Percentiles rank a stretch among this genome's conserved stretches.
These are phyloP conservation scores for Rhytidiadelphus loreus DNA, from an alignment of 225 moss, liverwort and hornwort genomes.

Conservation along the genomic window DNA sequence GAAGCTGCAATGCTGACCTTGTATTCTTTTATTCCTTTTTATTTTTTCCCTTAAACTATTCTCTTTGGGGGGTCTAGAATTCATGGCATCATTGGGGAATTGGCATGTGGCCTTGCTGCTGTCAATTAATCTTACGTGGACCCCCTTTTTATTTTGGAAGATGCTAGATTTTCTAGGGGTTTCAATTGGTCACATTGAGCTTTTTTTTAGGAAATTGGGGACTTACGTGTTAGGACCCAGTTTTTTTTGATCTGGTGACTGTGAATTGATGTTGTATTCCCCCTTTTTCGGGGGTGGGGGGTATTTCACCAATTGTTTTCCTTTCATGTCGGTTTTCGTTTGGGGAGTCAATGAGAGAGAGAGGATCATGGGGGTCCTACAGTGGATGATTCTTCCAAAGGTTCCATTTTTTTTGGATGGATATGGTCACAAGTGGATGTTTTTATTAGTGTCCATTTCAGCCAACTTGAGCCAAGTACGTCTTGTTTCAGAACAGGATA, in stretches of 20 bases:
- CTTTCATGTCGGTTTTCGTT: neutral
- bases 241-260: neutral
- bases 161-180: neutral
- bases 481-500: neutral
- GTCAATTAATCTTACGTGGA: neutral
- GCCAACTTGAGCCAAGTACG: neutral
- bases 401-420: neutral
- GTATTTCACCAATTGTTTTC: neutral
- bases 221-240: neutral
- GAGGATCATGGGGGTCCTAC: neutral
- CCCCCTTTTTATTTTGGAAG: neutral
- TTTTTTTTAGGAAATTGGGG: neutral
- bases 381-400: neutral
- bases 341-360: neutral
- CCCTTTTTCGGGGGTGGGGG: neutral
- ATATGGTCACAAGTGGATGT: neutral
- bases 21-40: neutral
- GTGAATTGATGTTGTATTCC: neutral
- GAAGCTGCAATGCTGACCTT: neutral
- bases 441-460: neutral
- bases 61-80: neutral
- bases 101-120: neutral
- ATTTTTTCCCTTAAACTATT: too few relatives aligned
- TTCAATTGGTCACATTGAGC: neutral
- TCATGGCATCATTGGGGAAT: neutral